phyloP scores from a whole-genome alignment of 805 yeast species.

The Yamadazyma philogaea region DNA sequence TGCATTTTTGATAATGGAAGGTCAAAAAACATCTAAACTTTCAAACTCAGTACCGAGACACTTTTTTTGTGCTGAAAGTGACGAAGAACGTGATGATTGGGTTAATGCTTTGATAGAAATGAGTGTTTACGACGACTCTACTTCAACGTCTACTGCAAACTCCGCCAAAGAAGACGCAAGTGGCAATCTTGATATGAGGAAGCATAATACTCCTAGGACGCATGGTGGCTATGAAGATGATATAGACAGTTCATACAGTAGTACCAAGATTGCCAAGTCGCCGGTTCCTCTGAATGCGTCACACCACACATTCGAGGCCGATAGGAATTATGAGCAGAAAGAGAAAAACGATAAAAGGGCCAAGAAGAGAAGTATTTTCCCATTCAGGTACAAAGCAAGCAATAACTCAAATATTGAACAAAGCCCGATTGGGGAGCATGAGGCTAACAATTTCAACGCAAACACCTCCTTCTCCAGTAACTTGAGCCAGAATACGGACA shows the following conservation, averaged over 20 bases:
- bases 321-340: slow-evolving; percentile 5
- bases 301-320: slow-evolving; percentile 6
- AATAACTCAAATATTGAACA: slow-evolving; percentile 4
- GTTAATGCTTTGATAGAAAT: slow-evolving; percentile 43
- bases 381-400: slow-evolving; percentile 38
- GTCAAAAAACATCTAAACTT: slow-evolving; percentile 33
- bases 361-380: slow-evolving; percentile 59
- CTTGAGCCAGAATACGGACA: slow-evolving; percentile 2
- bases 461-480: slow-evolving; percentile 5
- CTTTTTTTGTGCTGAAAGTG: slow-evolving; percentile 75
- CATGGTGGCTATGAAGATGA: slow-evolving; percentile 14
- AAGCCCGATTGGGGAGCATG: slow-evolving; percentile 3
- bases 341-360: slow-evolving; percentile 33
- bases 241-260: slow-evolving; percentile 7
- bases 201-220: slow-evolving; percentile 7
- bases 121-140: slow-evolving; percentile 1
- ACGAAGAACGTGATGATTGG: slow-evolving; percentile 74
- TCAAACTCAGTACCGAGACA: slow-evolving; percentile 47
- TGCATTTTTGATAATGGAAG: slow-evolving; percentile 56
- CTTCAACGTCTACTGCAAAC: slow-evolving; percentile 6
- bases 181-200: slow-evolving; percentile 1
- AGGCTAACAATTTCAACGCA: slow-evolving; percentile 4
- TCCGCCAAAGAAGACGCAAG: slow-evolving; percentile 6
- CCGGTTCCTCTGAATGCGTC: slow-evolving; percentile 9
- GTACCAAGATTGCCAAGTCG: slow-evolving; percentile 7